Percentiles rank a stretch among this genome's conserved stretches.
Evolutionary conservation across 441 rosid species (phyloP).

Genomic region (Macaranga tanarius): DNA sequence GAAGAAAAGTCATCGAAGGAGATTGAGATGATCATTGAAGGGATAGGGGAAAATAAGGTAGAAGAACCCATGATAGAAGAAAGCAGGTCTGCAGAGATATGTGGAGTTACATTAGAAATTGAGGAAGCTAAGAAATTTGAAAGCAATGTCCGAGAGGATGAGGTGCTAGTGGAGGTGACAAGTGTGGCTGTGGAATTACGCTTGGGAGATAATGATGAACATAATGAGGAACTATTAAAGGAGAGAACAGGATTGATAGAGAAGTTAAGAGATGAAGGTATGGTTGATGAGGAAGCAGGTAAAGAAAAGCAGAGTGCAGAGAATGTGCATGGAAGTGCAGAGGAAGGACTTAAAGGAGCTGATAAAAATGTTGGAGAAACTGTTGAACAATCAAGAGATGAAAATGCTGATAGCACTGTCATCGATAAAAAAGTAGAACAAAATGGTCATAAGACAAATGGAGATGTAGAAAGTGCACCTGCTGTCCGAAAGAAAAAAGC

Average conservation of each 20-base stretch:
- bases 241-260: slow-evolving; percentile 49
- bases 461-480: not conserved
- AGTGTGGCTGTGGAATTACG: slow-evolving; percentile 29
- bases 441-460: not conserved
- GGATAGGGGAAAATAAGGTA: slow-evolving; percentile 1
- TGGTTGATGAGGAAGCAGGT: slow-evolving; percentile 22
- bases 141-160: slow-evolving; percentile 4
- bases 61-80: not conserved
- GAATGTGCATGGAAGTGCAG: slow-evolving; percentile 1
- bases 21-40: slow-evolving; percentile 18
- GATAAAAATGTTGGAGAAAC: slow-evolving; percentile 18
- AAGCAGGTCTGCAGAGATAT: slow-evolving; percentile 17
- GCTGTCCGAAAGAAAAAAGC: not conserved
- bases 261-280: slow-evolving; percentile 45
- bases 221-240: slow-evolving; percentile 37
- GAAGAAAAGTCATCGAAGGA: slow-evolving; percentile 16
- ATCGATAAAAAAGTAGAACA: not conserved
- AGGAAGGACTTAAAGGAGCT: slow-evolving; percentile 23
- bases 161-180: slow-evolving; percentile 28
- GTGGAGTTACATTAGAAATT: slow-evolving; percentile 23
- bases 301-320: slow-evolving; percentile 18
- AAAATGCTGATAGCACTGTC: slow-evolving; percentile 12
- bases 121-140: slow-evolving; percentile 35
- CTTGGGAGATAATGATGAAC: slow-evolving; percentile 21
- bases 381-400: slow-evolving; percentile 8